phyloP scores from a whole-genome alignment of 805 yeast species.

The Yamadazyma sp. region DNA sequence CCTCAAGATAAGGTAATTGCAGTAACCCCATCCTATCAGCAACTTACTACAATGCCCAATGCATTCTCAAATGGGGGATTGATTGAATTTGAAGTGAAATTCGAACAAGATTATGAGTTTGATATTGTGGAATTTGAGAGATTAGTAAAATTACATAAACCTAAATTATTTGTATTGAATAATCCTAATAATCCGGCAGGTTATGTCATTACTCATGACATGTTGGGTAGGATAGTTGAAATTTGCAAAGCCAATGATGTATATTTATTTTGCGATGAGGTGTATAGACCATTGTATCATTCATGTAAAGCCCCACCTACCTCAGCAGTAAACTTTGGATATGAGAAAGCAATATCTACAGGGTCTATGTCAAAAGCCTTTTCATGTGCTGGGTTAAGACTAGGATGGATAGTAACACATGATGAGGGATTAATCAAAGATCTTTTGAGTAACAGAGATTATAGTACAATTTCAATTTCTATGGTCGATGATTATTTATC shows the following conservation, averaged over 20 bases:
- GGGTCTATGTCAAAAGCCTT: constrained; percentile 55
- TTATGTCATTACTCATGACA: constrained; percentile 32
- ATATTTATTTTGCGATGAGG: constrained; percentile 49
- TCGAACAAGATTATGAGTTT: constrained; percentile 35
- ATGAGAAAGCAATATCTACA: constrained; percentile 43
- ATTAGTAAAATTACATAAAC: constrained; percentile 30
- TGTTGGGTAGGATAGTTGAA: constrained; percentile 31
- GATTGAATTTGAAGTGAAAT: constrained; percentile 27
- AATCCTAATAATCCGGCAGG: constrained; percentile 52
- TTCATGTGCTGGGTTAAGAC: constrained; percentile 49
- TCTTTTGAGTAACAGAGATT: constrained; percentile 43
- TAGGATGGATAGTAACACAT: constrained; percentile 50
- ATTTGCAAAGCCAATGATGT: constrained; percentile 32
- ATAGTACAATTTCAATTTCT: constrained; percentile 49
- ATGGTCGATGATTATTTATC: constrained; percentile 46
- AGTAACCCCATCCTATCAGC: constrained; percentile 50
- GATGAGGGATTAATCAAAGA: constrained; percentile 26
- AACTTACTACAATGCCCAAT: constrained; percentile 44
- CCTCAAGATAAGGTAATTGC: constrained; percentile 47
- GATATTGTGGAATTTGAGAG: constrained; percentile 27
- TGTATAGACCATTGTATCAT: constrained; percentile 52
- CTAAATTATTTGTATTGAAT: constrained; percentile 43
- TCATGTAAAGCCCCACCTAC: constrained; percentile 27
- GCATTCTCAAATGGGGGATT: constrained; percentile 40
- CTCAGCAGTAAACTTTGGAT: constrained; percentile 39